Base-by-base conservation (phyloP, 768 basidiomycete genomes). In the Collybia nuda region DNA sequence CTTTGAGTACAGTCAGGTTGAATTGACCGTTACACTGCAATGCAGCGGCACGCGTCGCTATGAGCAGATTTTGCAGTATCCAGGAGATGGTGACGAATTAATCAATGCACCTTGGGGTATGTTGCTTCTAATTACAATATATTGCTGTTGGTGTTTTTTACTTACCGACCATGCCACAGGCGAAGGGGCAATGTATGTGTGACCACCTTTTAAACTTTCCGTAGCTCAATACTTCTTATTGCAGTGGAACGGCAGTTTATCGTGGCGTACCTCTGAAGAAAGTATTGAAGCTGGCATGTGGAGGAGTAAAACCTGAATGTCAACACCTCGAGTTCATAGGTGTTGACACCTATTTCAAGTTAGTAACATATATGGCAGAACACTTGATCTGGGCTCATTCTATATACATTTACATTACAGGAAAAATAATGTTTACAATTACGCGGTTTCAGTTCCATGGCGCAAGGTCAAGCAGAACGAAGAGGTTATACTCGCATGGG, bases 261-360 rank as follows among this genome's bases (percentile, higher is more conserved):
- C 70, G 76, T 21, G 80, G 79, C 2, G 80, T 81, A 2, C 67
- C 78, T 4, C 65, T 81, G 21, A 80, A 80, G 67, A 79, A 78
- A 50, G 73, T 80, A 2, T 68, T 80, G 40, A 80, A 80, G 59
- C 57, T 67, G 28, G 79, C 79, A 0, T 80, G 77, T 53, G 78
- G 78, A 2, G 80, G 79, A 15, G 63, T 80, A 36, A 59, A 66
- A 17, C 73, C 76, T 11, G 74, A 78, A 35, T 76, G 73, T 44
- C 54, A 74, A 56, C 79, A 81, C 57, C 65, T 81, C 55, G 80
- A 82, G 59, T 77, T 81, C 60, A 73, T 81, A 51, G 79, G 80
- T 19, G 79, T 78, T 5, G 80, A 82, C 52, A 81, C 79, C 1
- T 81, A 80, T 59, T 79, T 80, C 69, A 78, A 78, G 79, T 76